Base-by-base conservation (phyloP, 257 asterid genomes). In the Hygrophila difformis region DNA sequence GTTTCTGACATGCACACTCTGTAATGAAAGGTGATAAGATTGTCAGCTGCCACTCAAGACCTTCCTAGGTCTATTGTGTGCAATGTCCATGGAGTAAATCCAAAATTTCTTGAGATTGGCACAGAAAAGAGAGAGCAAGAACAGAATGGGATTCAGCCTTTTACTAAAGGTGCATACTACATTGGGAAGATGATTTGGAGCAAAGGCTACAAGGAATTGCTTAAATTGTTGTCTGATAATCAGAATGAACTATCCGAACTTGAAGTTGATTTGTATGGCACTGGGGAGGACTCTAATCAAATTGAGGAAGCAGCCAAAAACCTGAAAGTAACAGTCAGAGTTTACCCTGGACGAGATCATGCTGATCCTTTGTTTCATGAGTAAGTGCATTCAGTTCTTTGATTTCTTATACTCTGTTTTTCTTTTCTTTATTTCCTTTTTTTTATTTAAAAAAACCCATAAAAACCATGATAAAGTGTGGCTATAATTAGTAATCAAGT, bases 21-120 rank as follows among this genome's bases (percentile, higher is more conserved):
- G 40, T 39, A 33, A 58, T 68, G 63, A 41, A 64, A 89, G 98
- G 99, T 91, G 56, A 91, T 86, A 59, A 75, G 99, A 66, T 69
- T 91, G 64, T 91, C 99, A 44, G 99, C 93, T 39, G 99, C 99
- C 18, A 91, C 99, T 41, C 99, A 91, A 76, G 94, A 91, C 13
- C 94, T 91, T 61, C 97, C 96, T 0, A 74, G 95, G 58, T 91
- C 99, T 28, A 69, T 82, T 47, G 58, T 91, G 58, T 91, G 96
- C 77, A 86, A 91, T 53, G 89, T 91, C 70, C 96, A 86, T 39
- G 99, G 99, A 23, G 99, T 91, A 31, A 91, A 86, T 58, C 99
- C 99, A 0, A 80, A 69, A 66, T 86, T 91, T 77, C 89, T 91
- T 21, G 78, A 86, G 39, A 80, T 82, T 59, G 99, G 99, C 60